phyloP scores from a whole-genome alignment of 1,284 basidiomycete genomes.

The Cerrena zonata region DNA sequence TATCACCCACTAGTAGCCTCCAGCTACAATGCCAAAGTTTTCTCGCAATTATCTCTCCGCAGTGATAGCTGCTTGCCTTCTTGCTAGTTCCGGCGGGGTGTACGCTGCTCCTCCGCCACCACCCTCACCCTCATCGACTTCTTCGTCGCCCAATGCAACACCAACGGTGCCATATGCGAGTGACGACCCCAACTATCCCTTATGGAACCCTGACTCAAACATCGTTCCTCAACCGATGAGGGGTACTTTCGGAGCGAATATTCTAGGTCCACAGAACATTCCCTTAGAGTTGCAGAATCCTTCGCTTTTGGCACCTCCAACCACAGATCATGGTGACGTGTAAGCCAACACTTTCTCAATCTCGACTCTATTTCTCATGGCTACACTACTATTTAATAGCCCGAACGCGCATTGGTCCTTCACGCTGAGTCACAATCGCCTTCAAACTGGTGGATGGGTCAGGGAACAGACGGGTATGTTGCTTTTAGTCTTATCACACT shows the following conservation, averaged over 20 bases:
- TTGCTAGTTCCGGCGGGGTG: too few species aligned
- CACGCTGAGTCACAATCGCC: conserved; percentile 58
- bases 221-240: conserved; percentile 33
- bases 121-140: background rate
- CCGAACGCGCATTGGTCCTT: conserved; percentile 68
- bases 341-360: conserved; percentile 22
- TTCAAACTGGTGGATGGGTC: conserved; percentile 70
- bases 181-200: conserved; percentile 12
- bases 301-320: conserved; percentile 30
- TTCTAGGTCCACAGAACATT: conserved; percentile 48
- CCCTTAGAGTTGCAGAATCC: conserved; percentile 44
- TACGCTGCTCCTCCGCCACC: background rate
- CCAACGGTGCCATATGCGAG: conserved; percentile 15
- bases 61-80: background rate
- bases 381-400: conserved; percentile 22
- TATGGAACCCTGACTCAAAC: conserved; percentile 22
- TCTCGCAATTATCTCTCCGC: background rate
- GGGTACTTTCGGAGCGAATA: conserved; percentile 31
- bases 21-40: background rate
- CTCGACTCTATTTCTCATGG: background rate
- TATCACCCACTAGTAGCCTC: too few species aligned
- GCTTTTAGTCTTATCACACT: background rate
- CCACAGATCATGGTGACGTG: conserved; percentile 56
- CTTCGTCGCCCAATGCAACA: background rate
- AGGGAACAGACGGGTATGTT: conserved; percentile 55